phyloP scores from a whole-genome alignment of 31 red algal genomes.

The Pterothamnion heteromorphum region DNA sequence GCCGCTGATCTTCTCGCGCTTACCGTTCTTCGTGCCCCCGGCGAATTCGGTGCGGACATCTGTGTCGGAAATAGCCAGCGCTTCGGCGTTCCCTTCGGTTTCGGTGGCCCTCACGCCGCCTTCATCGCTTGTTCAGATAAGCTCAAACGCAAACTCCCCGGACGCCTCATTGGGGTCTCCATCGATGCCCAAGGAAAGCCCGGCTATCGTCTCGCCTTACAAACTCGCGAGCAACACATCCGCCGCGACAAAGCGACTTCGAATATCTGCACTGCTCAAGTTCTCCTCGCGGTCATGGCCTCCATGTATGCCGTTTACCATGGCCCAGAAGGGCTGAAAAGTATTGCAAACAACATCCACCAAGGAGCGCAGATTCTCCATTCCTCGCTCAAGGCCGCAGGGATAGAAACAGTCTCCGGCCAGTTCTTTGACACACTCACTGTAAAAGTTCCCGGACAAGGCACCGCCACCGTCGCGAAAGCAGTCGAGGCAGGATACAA shows the following conservation, averaged over 20 bases:
- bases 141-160: slow-evolving; percentile 94
- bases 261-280: slow-evolving; percentile 99
- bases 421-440: slow-evolving; percentile 90
- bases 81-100: slow-evolving; percentile 98
- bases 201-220: slow-evolving; percentile 97
- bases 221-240: slow-evolving; percentile 99
- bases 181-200: slow-evolving; percentile 79
- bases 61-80: slow-evolving; percentile 90
- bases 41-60: slow-evolving; percentile 93
- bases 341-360: slow-evolving; percentile 76
- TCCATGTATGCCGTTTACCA: slow-evolving; percentile 98
- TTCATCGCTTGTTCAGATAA: slow-evolving; percentile 92
- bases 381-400: slow-evolving; percentile 46
- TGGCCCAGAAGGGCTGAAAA: slow-evolving; percentile 90
- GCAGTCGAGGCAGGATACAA: slow-evolving; percentile 55
- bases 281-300: slow-evolving; percentile 96
- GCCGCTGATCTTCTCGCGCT: slow-evolving; percentile 85
- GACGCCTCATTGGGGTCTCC: slow-evolving; percentile 94
- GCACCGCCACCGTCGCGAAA: slow-evolving; percentile 47
- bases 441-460: slow-evolving; percentile 45
- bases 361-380: slow-evolving; percentile 74
- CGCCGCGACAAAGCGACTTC: slow-evolving; percentile 98
- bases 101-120: slow-evolving; percentile 96
- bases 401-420: slow-evolving; percentile 43
- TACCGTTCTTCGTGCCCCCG: slow-evolving; percentile 83